Evolutionary conservation across 1,284 basidiomycete species (phyloP).

Genomic region (Moesziomyces sp.): DNA sequence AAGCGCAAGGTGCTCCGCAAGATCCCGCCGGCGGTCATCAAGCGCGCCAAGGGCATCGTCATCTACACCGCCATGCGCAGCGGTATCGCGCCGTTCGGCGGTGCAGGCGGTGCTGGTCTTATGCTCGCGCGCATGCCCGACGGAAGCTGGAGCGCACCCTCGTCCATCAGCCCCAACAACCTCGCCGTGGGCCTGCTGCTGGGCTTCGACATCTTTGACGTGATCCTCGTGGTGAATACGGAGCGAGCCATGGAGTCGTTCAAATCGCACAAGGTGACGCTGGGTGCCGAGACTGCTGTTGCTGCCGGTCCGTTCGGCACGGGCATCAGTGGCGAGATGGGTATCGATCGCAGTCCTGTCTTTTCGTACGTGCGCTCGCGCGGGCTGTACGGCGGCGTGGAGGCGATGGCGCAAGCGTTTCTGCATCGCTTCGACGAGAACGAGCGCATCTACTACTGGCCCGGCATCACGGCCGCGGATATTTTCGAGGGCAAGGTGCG

Average conservation of each 20-base stretch:
- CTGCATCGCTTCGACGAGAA: slow-evolving; percentile 65
- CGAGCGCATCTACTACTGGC: slow-evolving; percentile 65
- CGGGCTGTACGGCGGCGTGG: slow-evolving; percentile 65
- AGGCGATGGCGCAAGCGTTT: slow-evolving; percentile 62
- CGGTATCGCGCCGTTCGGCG: slow-evolving; percentile 72
- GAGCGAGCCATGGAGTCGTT: slow-evolving; percentile 71
- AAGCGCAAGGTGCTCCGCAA: slow-evolving; percentile 70
- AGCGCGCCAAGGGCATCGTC: slow-evolving; percentile 68
- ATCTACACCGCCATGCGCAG: slow-evolving; percentile 71
- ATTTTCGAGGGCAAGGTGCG: slow-evolving; percentile 61
- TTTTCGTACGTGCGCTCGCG: slow-evolving; percentile 67
- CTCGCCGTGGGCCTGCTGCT: slow-evolving; percentile 65
- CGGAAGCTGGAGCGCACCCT: slow-evolving; percentile 71
- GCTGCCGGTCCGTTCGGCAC: slow-evolving; percentile 72
- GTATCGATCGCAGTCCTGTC: slow-evolving; percentile 64
- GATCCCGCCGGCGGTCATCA: slow-evolving; percentile 71
- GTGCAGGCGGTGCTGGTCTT: slow-evolving; percentile 71
- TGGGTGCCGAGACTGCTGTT: slow-evolving; percentile 71
- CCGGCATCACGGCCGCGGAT: slow-evolving; percentile 58
- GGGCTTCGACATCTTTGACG: slow-evolving; percentile 64
- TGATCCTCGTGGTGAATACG: slow-evolving; percentile 69
- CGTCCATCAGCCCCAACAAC: slow-evolving; percentile 71
- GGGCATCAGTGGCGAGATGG: slow-evolving; percentile 70
- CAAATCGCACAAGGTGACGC: slow-evolving; percentile 71
- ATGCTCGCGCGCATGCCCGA: slow-evolving; percentile 61